A percentile compares a stretch with the other conserved stretches of the same genome.
Conservation (phyloP, 768 basidiomycete genomes). For the Lyophyllum decastes region DNA sequence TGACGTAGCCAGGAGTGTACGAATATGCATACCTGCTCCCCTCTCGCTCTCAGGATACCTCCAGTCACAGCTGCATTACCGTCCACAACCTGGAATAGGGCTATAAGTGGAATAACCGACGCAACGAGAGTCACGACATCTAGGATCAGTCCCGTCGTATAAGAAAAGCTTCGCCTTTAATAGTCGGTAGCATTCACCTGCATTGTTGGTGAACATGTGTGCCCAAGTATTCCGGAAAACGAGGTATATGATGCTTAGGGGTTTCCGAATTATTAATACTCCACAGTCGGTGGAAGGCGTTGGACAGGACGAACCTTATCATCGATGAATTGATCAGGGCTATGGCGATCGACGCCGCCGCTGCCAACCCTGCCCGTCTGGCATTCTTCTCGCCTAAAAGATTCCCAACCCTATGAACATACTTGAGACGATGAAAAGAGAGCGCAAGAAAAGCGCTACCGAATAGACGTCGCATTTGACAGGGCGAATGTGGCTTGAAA, state of each 20-base stretch:
- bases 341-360: constrained; percentile 61
- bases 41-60: constrained; percentile 81
- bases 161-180: background rate
- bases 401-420: constrained; percentile 8
- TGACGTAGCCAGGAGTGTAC: too few relatives aligned
- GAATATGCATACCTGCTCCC: constrained; percentile 57
- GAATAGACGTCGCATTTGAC: constrained; percentile 78
- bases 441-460: constrained; percentile 41
- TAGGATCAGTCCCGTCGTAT: constrained; percentile 6
- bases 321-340: constrained; percentile 10
- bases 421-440: background rate
- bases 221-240: constrained; percentile 67
- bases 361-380: constrained; percentile 8
- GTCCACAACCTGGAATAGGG: constrained; percentile 84
- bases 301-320: background rate
- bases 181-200: constrained; percentile 35
- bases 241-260: constrained; percentile 48
- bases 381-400: constrained; percentile 15
- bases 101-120: constrained; percentile 69
- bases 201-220: constrained; percentile 70
- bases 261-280: too few relatives aligned
- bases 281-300: too few relatives aligned
- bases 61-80: constrained; percentile 63
- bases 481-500: constrained; percentile 84
- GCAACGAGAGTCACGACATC: constrained; percentile 64